These are phyloP conservation scores for Akanthomyces dipterigenus DNA, from an alignment of 2,329 filamentous ascomycete genomes.

Conservation along the genomic window DNA sequence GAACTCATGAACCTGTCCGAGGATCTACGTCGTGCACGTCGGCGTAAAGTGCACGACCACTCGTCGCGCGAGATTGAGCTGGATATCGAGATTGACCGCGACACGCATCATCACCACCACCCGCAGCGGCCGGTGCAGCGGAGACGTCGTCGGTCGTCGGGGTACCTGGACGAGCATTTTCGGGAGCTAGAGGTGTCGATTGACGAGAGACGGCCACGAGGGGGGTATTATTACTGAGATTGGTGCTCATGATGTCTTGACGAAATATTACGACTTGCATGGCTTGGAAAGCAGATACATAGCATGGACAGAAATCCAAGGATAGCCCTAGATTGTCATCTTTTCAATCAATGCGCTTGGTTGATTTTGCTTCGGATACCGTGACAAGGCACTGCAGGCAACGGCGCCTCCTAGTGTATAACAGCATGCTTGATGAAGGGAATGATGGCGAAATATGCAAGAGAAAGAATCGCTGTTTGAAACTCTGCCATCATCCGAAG, in stretches of 20 bases:
- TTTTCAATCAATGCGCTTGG: no score
- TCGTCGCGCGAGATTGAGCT: constrained; percentile 3
- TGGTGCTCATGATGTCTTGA: background rate
- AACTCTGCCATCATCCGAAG: no score
- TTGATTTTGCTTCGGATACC: no score
- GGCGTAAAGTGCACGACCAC: background rate
- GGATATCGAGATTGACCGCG: constrained; percentile 11
- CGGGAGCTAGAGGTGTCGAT: constrained; percentile 3
- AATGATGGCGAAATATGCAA: no score
- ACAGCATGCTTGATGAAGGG: no score
- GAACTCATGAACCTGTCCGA: constrained; percentile 7
- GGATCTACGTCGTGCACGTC: background rate
- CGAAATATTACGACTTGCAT: background rate
- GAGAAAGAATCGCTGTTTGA: no score
- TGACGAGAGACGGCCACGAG: background rate
- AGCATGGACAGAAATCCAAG: no score
- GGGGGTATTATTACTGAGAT: background rate
- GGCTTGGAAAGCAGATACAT: background rate
- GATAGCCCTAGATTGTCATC: no score
- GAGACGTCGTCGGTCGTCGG: background rate
- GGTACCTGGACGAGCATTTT: constrained; percentile 8
- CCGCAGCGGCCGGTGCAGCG: background rate
- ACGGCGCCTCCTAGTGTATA: no score
- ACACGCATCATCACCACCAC: background rate
- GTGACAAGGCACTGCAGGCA: no score